These are phyloP conservation scores for Oxytropis ochrocephala DNA, from an alignment of 306 rosid genomes.

Conservation along the genomic window DNA sequence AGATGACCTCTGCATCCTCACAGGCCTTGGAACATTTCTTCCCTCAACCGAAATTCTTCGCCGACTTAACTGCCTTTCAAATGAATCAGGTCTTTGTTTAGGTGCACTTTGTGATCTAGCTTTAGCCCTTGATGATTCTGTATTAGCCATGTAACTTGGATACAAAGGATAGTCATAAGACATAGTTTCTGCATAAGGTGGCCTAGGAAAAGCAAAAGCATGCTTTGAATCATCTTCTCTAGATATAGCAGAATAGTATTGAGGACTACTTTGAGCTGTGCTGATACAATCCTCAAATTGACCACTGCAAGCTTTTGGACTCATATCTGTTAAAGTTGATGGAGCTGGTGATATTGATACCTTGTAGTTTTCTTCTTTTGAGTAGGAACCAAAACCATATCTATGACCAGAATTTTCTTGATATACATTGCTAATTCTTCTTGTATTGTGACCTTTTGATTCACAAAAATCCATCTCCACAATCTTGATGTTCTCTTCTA, in stretches of 20 bases:
- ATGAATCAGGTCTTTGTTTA: slow-evolving; percentile 71
- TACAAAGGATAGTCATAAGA: slow-evolving; percentile 56
- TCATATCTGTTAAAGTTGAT: slow-evolving; percentile 51
- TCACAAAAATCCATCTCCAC: slow-evolving; percentile 85
- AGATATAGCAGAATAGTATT: slow-evolving; percentile 49
- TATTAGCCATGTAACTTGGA: slow-evolving; percentile 95
- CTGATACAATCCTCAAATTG: slow-evolving; percentile 61
- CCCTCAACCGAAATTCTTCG: slow-evolving; percentile 66
- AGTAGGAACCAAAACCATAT: slow-evolving; percentile 20
- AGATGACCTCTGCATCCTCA: slow-evolving; percentile 86
- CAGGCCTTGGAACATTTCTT: slow-evolving; percentile 75
- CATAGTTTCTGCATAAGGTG: slow-evolving; percentile 44
- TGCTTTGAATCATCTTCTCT: slow-evolving; percentile 41
- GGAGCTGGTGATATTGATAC: slow-evolving; percentile 67
- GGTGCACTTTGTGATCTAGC: slow-evolving; percentile 90
- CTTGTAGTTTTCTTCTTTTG: slow-evolving; percentile 50
- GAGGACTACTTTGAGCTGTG: slow-evolving; percentile 72
- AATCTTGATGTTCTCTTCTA: slow-evolving; percentile 82
- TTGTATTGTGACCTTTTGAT: slow-evolving; percentile 32
- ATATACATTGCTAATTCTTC: slow-evolving; percentile 46
- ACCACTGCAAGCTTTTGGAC: slow-evolving; percentile 64
- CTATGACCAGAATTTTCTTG: slow-evolving; percentile 21
- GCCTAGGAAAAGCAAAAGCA: slow-evolving; percentile 56
- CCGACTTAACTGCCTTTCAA: slow-evolving; percentile 68
- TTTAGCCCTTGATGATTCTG: slow-evolving; percentile 83